phyloP scores from a whole-genome alignment of 371 early-diverging fungal genomes.

The Mucor sp. region DNA sequence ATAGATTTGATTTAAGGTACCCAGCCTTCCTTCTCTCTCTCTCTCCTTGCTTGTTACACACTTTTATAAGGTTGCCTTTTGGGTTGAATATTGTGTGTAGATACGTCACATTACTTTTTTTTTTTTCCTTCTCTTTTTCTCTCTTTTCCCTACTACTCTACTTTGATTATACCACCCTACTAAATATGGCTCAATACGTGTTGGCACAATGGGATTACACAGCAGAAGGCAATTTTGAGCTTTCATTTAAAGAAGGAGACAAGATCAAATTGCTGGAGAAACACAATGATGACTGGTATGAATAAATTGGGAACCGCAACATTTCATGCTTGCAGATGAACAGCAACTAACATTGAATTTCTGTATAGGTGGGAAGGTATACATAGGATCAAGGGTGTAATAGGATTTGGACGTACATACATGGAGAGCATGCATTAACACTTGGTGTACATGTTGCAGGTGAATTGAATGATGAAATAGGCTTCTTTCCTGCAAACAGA shows the following conservation, averaged over 20 bases:
- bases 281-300: constrained; percentile 58
- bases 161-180: too few species aligned
- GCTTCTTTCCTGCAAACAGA: constrained; percentile 53
- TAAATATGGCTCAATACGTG: constrained; percentile 41
- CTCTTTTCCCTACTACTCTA: too few species aligned
- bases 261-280: constrained; percentile 47
- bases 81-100: too few species aligned
- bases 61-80: too few species aligned
- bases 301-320: too few species aligned
- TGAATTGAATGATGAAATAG: constrained; percentile 44
- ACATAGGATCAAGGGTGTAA: too few species aligned
- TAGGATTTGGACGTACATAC: too few species aligned
- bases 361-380: constrained; percentile 56
- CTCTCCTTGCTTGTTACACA: too few species aligned
- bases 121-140: too few species aligned
- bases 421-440: background rate
- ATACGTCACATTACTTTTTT: too few species aligned
- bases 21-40: too few species aligned
- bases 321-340: background rate
- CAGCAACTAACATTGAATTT: background rate
- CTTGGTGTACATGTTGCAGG: constrained; percentile 16
- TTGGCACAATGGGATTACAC: constrained; percentile 52
- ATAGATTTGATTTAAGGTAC: too few species aligned
- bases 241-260: constrained; percentile 52
- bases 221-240: constrained; percentile 49